Base-by-base conservation (phyloP, 2,329 filamentous ascomycete genomes). In the Colletotrichum brevisporum region DNA sequence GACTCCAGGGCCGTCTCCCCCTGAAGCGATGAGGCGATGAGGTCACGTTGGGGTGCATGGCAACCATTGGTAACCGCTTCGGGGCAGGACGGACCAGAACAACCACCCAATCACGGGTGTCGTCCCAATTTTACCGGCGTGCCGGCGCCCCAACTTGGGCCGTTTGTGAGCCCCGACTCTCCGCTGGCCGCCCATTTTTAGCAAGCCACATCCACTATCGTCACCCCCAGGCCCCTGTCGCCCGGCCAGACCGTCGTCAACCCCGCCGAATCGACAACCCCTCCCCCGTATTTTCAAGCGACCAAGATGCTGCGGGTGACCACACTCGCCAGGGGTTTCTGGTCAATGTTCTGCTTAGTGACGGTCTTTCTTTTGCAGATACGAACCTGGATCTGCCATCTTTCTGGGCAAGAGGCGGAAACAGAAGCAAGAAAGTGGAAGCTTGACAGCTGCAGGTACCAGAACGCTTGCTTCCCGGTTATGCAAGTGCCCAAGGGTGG, bases 401-500 rank as follows among this genome's bases (percentile, higher is more conserved):
- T 56, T 8, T 36, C 31, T 8, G 8, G 31, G 3, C 31, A 36
- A 26, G 26, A 31, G 21, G 16, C 18, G 39, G 59, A 48, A 26
- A 55, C 21, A 36, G 31, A 50, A 51, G 51, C 36, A 56, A 55
- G 10, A 27, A 54, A 8, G 36, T 10, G 16, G 18, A 31, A 24
- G 27, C 56, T 24, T 24, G 66, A 27, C 62, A 66, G 55, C 66
- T 69, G 66, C 66, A 69, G 66, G 62, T 66, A 66, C 66, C 18
- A 21, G n/a, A 55, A 24, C 52, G 65, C 64, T n/a, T 51, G 47
- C 65, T 58, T 64, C 47, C 59, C 60, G 27, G 52, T 12, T 41
- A 64, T 68, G 59, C 63, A 62, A 55, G 57, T 50, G 57, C 16
- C 26, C 45, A 54, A 48, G 54, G 39, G 27, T 47, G 8, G 18